Conservation (phyloP, 805 yeast genomes). For the Dipodascopsis uninucleata region DNA sequence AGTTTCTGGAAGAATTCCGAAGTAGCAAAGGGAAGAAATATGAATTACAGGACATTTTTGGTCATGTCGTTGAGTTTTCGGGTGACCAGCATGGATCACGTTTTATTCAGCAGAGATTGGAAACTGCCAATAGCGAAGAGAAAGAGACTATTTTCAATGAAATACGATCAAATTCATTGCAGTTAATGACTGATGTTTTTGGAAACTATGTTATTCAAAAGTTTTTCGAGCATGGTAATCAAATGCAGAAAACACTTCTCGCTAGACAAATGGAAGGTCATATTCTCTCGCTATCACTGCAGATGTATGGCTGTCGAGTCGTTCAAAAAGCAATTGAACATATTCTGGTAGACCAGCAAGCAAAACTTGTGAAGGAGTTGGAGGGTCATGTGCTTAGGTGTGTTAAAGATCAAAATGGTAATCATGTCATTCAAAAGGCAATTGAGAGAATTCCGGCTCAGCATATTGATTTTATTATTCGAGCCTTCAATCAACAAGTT, state of each 20-base stretch:
- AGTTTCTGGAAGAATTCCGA: conserved; percentile 80
- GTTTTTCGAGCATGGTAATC: conserved; percentile 78
- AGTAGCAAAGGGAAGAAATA: conserved; percentile 59
- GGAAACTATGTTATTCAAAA: conserved; percentile 97
- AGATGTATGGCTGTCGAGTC: conserved; percentile 98
- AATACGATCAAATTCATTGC: conserved; percentile 67
- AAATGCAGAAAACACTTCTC: conserved; percentile 62
- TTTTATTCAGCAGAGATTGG: conserved; percentile 86
- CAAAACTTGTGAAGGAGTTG: conserved; percentile 66
- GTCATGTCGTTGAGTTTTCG: conserved; percentile 85
- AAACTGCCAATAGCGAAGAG: conserved; percentile 59
- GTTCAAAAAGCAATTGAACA: conserved; percentile 90
- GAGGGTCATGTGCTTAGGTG: conserved; percentile 57
- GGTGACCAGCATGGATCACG: conserved; percentile 97
- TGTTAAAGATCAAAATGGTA: conserved; percentile 95
- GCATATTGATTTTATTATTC: conserved; percentile 65
- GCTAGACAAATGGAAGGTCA: conserved; percentile 70
- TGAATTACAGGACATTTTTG: conserved; percentile 68
- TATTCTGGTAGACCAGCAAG: conserved; percentile 59
- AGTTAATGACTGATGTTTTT: conserved; percentile 91
- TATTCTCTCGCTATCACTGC: conserved; percentile 71
- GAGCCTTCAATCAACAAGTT: conserved; percentile 57
- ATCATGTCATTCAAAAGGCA: conserved; percentile 94
- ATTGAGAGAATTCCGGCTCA: conserved; percentile 80
- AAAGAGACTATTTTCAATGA: conserved; percentile 81